Evolutionary conservation across 129 eudicot species (phyloP), one percentile per base, ranked within the genome.

Genomic region (Centrapalus pauciflorus): DNA sequence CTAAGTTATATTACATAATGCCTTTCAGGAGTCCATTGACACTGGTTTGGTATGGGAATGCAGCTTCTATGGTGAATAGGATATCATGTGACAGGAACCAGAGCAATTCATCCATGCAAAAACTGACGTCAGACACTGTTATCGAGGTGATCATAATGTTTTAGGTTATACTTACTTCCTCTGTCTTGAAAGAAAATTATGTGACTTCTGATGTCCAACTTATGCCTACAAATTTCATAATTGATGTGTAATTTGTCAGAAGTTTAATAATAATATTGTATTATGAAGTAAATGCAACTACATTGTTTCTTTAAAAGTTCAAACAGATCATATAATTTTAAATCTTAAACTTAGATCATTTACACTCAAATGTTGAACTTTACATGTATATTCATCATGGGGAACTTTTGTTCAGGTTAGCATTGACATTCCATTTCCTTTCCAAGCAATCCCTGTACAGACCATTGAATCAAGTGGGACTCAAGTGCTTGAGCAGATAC

Each of bases 11-110:
- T 74, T 57, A 60, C 72, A 73, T 75, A 81, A 83, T 85, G 75
- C 73, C 58, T 83, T 92, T 92, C 96, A 92, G 98, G 98, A 88
- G 77, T 75, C 63, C 90, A 76, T 92, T 92, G 95, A 85, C 89
- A 78, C 85, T 88, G 87, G 82, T 85, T 92, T 91, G 81, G 86
- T 92, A 73, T 88, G 85, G 96, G 95, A 87, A 85, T 92, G 98
- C 98, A 92, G 98, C 98, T 92, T 88, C 87, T 20, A 88, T 92
- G 98, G 91, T 79, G 87, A 92, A 88, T 82, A 78, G 76, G 52
- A 83, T 92, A 73, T 88, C 96, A 49, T 92, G 87, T 61, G 87
- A 77, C 76, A 67, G 74, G 71, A 63, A 66, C 29, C 69, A 61
- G 61, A 75, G 75, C 70, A 74, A 64, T 70, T 85, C 90, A 24